A percentile compares a stretch with the other conserved stretches of the same genome.
Evolutionary conservation across 805 yeast species (phyloP).

Genomic region (Teunomyces stri): DNA sequence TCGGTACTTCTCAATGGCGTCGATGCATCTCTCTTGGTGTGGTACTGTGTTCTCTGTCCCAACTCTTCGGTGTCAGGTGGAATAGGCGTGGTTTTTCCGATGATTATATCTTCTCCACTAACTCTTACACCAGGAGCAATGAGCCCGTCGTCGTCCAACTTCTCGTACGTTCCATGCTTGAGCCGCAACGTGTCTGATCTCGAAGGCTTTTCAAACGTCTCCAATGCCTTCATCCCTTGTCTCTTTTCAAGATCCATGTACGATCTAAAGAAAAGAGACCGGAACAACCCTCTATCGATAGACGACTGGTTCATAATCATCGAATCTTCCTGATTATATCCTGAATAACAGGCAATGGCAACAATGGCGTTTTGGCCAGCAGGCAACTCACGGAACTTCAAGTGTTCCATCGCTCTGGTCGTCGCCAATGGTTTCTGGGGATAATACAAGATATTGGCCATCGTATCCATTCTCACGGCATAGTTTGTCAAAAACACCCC

Average conservation of each 20-base stretch:
- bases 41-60: constrained; percentile 98
- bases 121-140: constrained; percentile 98
- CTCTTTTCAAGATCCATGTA: constrained; percentile 99
- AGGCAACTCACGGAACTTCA: constrained; percentile 96
- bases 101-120: constrained; percentile 97
- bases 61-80: constrained; percentile 99
- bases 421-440: constrained; percentile 99
- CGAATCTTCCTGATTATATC: constrained; percentile 99
- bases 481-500: constrained; percentile 96
- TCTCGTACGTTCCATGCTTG: constrained; percentile 97
- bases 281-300: constrained; percentile 92
- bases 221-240: constrained; percentile 97
- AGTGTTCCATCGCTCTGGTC: constrained; percentile 94
- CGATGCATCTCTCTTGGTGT: constrained; percentile 97
- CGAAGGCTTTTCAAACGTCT: constrained; percentile 95
- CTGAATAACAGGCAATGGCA: constrained; percentile 96
- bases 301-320: constrained; percentile 99
- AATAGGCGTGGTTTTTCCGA: constrained; percentile 98
- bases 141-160: constrained; percentile 96
- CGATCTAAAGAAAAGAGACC: constrained; percentile 94
- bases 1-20: constrained; percentile 96
- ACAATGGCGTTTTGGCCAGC: constrained; percentile 99
- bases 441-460: constrained; percentile 96
- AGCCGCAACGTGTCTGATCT: constrained; percentile 91
- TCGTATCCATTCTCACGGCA: constrained; percentile 97